Percentiles rank a stretch among this genome's conserved stretches.
Evolutionary conservation across 2,329 filamentous ascomycete genomes (phyloP).

Genomic region (Pseudohalonectria lignicola): DNA sequence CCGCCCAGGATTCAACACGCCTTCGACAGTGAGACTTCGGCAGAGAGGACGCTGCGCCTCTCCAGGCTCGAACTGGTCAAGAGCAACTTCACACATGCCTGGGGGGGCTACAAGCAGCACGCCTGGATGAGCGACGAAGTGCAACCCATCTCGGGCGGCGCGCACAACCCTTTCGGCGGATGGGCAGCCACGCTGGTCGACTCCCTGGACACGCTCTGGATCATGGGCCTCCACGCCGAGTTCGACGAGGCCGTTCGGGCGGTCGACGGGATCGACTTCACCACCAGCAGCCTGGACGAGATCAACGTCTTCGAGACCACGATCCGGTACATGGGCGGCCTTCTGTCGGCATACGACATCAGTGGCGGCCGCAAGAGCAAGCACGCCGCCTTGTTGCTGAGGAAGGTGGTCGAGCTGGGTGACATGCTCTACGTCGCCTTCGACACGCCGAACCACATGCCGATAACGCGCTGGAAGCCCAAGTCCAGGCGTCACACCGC

Average conservation of each 20-base stretch:
- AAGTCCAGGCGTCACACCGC: slow-evolving; percentile 14
- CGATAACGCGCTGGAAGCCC: slow-evolving; percentile 28
- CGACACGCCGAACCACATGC: slow-evolving; percentile 43
- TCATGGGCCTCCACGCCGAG: slow-evolving; percentile 46
- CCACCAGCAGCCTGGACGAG: slow-evolving; percentile 27
- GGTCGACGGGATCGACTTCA: slow-evolving; percentile 44
- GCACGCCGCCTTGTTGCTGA: slow-evolving; percentile 20
- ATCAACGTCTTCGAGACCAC: slow-evolving; percentile 55
- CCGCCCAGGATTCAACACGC: slow-evolving; percentile 24
- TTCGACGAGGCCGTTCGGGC: slow-evolving; percentile 39
- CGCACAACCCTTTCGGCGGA: slow-evolving; percentile 31
- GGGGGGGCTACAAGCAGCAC: slow-evolving; percentile 32
- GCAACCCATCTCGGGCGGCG: slow-evolving; percentile 28
- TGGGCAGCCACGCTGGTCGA: slow-evolving; percentile 60
- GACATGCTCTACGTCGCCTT: slow-evolving; percentile 42
- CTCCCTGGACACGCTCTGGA: slow-evolving; percentile 47
- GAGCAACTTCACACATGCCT: slow-evolving; percentile 21
- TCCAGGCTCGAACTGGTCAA: slow-evolving; percentile 20
- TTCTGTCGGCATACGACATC: slow-evolving; percentile 41
- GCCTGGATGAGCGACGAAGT: slow-evolving; percentile 39
- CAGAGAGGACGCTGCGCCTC: slow-evolving; percentile 14
- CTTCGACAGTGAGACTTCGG: slow-evolving; percentile 14
- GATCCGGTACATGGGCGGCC: slow-evolving; percentile 41
- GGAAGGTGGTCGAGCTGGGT: slow-evolving; percentile 40
- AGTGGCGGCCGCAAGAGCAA: slow-evolving; percentile 25